Evolutionary conservation across 2,329 filamentous ascomycete genomes (phyloP).

Genomic region (Didymella keratinophila): DNA sequence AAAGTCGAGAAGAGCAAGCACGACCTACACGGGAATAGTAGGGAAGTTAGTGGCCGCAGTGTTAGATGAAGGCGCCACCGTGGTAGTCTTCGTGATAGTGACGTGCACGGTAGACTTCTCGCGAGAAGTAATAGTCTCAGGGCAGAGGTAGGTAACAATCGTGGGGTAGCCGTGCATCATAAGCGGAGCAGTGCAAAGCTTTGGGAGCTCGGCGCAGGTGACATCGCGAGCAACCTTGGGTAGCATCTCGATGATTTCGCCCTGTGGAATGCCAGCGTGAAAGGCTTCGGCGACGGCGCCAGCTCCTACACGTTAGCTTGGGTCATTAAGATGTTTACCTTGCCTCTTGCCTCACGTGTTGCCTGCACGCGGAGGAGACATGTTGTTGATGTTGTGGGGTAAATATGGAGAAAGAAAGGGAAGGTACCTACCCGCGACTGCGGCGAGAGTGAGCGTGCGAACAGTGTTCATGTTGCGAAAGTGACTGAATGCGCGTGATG

Average conservation of each 20-base stretch:
- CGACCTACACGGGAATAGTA: conserved; percentile 4
- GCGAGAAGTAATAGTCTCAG: conserved; percentile 16
- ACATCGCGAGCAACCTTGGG: conserved; percentile 19
- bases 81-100: conserved; percentile 31
- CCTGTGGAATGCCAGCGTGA: conserved; percentile 13
- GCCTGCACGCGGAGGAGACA: not conserved
- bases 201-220: conserved; percentile 26
- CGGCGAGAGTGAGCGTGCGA: conserved; percentile 20
- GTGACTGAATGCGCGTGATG: not conserved
- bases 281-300: conserved; percentile 20
- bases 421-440: conserved; percentile 22
- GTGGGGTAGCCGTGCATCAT: conserved; percentile 28
- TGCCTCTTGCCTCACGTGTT: conserved; percentile 2
- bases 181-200: conserved; percentile 33
- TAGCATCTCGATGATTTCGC: conserved; percentile 6
- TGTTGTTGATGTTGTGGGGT: not conserved
- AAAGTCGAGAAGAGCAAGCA: not conserved
- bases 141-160: conserved; percentile 36
- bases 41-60: not conserved
- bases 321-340: not conserved
- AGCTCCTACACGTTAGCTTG: conserved; percentile 18
- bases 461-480: conserved; percentile 20
- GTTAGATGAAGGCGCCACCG: conserved; percentile 17
- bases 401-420: not conserved
- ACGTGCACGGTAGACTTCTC: conserved; percentile 25